Evolutionary conservation across 805 yeast species (phyloP).

Genomic region (Nakazawaea peltata): DNA sequence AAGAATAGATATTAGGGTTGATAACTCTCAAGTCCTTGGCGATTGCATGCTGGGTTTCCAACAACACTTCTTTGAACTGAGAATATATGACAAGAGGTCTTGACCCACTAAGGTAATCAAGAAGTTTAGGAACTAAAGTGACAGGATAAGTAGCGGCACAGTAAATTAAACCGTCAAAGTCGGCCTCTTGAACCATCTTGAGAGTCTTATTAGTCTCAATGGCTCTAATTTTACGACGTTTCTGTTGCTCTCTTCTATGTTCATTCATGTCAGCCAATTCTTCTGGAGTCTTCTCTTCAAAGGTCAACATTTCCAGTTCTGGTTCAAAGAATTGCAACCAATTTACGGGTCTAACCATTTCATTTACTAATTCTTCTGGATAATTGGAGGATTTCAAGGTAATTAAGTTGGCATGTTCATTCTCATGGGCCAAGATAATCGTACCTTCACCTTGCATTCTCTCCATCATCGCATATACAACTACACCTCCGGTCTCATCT

Average conservation of each 20-base stretch:
- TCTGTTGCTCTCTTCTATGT: conserved; percentile 56
- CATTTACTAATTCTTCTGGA: conserved; percentile 39
- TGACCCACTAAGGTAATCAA: conserved; percentile 72
- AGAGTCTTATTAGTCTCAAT: conserved; percentile 40
- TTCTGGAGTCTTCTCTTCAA: conserved; percentile 34
- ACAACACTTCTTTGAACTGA: conserved; percentile 72
- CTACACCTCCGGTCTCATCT: conserved; percentile 94
- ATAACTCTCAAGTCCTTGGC: conserved; percentile 60
- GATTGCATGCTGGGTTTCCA: conserved; percentile 66
- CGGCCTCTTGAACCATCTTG: conserved; percentile 38
- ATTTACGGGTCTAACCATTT: conserved; percentile 62
- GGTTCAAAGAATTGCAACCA: conserved; percentile 82
- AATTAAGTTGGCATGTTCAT: conserved; percentile 83
- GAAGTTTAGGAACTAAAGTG: conserved; percentile 50
- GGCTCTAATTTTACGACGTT: conserved; percentile 54
- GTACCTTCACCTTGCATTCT: conserved; percentile 76
- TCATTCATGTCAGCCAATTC: conserved; percentile 50
- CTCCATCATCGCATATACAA: conserved; percentile 80
- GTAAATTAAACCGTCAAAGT: conserved; percentile 69
- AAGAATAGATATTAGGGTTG: conserved; percentile 77
- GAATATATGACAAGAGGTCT: conserved; percentile 79
- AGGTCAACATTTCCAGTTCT: conserved; percentile 32
- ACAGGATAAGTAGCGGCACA: conserved; percentile 69
- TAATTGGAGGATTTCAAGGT: conserved; percentile 62
- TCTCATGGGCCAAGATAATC: conserved; percentile 76